Conservation (phyloP, 164 flowering plant species). For the Tetracentron sinense region DNA sequence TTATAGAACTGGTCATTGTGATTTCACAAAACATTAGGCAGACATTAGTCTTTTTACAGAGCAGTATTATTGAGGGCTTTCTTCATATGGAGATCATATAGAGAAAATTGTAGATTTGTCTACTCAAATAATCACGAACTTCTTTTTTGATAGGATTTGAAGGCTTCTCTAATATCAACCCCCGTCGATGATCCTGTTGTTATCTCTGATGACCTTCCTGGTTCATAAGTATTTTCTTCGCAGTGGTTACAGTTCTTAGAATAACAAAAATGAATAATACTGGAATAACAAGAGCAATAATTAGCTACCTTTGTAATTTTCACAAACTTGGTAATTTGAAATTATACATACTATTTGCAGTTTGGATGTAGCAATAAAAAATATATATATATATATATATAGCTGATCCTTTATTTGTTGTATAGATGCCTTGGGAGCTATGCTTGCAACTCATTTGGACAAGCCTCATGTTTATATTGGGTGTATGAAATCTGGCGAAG, state of each 20-base stretch:
- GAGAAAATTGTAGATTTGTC: background rate
- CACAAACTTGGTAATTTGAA: background rate
- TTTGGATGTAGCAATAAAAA: background rate
- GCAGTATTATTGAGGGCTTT: no score
- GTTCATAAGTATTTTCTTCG: no score
- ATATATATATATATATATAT: no score
- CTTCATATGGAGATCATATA: no score
- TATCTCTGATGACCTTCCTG: no score
- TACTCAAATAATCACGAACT: background rate
- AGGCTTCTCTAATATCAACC: no score
- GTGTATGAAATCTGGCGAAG: constrained; percentile 89
- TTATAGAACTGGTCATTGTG: no score
- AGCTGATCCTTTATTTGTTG: background rate
- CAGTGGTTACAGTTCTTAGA: background rate
- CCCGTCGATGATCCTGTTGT: no score
- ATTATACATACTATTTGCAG: background rate
- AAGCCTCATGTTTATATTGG: constrained; percentile 89
- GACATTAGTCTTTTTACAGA: no score
- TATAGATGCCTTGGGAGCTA: constrained; percentile 72
- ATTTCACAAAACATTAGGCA: no score
- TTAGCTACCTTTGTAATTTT: background rate
- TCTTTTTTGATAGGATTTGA: background rate
- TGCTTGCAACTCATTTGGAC: constrained; percentile 65
- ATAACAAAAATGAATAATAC: background rate
- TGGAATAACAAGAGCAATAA: background rate